Base-by-base conservation (phyloP, 306 rosid genomes). In the Acmispon strigosus region DNA sequence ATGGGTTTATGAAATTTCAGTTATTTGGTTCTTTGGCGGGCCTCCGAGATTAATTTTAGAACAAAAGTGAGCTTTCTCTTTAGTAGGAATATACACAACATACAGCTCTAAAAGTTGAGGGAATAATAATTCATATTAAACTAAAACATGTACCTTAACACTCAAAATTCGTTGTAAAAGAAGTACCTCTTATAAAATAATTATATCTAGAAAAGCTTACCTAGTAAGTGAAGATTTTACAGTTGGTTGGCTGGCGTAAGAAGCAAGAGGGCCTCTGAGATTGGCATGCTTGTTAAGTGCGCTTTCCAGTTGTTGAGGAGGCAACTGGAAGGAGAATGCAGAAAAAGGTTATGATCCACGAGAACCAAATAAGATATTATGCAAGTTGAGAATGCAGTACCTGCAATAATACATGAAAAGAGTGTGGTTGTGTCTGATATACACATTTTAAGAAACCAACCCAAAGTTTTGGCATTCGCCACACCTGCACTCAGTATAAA, bases 381-480 rank as follows among this genome's bases (percentile, higher is more conserved):
- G 59, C 27, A 58, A 49, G 47, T 42, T 60, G 15, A 70, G 36
- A 55, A 79, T 69, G 55, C n/a, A 37, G 45, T 79, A 95, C 97
- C 96, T 87, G 96, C 72, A 91, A 84, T 76, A 88, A 80, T 66
- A 91, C 99, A 63, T 72, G 93, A 80, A 91, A 95, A 71, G 99
- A 95, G 77, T 81, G 97, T 9, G 99, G 97, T 73, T 91, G 99
- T 4, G 97, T 95, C 82, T 95, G 97, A 71, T 85, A 91, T 10
- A 87, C 90, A 83, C 99, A 95, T 86, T 95, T 95, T 87, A 95
- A 80, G 84, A 95, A 95, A 75, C 99, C 99, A 62, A 91, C 90
- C 96, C 97, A 91, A 51, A 95, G 86, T 78, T 95, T 95, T 27
- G 99, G 99, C 97, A 95, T 79, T 18, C 92, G 89, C 97, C 99